Conservation (phyloP, 1,139 yeast species). For the Zygosaccharomyces sapae region DNA sequence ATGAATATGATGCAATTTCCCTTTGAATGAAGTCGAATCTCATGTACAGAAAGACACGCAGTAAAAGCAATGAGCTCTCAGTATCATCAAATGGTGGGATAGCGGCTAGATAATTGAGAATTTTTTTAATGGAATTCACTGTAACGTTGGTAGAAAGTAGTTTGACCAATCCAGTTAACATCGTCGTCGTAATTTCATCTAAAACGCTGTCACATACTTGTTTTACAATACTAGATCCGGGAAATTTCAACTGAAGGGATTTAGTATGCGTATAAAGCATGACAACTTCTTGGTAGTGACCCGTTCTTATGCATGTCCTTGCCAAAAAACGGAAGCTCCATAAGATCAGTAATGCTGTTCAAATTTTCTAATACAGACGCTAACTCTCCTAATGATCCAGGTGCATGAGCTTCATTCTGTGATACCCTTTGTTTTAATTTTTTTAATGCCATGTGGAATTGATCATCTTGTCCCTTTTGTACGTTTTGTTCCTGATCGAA, state of each 20-base stretch:
- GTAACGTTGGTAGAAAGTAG: slow-evolving; percentile 71
- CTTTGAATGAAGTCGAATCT: slow-evolving; percentile 56
- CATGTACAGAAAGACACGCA: slow-evolving; percentile 49
- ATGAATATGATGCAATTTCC: slow-evolving; percentile 49
- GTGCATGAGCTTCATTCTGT: slow-evolving; percentile 15
- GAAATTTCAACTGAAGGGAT: slow-evolving; percentile 64
- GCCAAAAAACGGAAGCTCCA: slow-evolving; percentile 82
- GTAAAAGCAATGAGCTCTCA: slow-evolving; percentile 33
- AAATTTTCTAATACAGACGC: slow-evolving; percentile 55
- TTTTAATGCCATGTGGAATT: slow-evolving; percentile 34
- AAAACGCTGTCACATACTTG: slow-evolving; percentile 55
- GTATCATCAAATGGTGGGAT: slow-evolving; percentile 47
- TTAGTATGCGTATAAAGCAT: slow-evolving; percentile 51
- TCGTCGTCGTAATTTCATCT: slow-evolving; percentile 50
- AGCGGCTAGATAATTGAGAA: slow-evolving; percentile 69
- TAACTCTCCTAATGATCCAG: slow-evolving; percentile 28
- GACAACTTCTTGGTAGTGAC: slow-evolving; percentile 84
- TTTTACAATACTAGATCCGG: slow-evolving; percentile 53
- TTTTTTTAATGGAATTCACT: slow-evolving; percentile 72
- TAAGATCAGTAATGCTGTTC: slow-evolving; percentile 67
- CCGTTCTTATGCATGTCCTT: slow-evolving; percentile 76
- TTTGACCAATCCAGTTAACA: slow-evolving; percentile 64
- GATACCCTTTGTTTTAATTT: slow-evolving; percentile 27
- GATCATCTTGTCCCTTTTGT: slow-evolving; percentile 29
- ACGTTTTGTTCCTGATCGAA: slow-evolving; percentile 23